phyloP scores from a whole-genome alignment of 148 eudicot genomes.

The Polygonum maritimum region DNA sequence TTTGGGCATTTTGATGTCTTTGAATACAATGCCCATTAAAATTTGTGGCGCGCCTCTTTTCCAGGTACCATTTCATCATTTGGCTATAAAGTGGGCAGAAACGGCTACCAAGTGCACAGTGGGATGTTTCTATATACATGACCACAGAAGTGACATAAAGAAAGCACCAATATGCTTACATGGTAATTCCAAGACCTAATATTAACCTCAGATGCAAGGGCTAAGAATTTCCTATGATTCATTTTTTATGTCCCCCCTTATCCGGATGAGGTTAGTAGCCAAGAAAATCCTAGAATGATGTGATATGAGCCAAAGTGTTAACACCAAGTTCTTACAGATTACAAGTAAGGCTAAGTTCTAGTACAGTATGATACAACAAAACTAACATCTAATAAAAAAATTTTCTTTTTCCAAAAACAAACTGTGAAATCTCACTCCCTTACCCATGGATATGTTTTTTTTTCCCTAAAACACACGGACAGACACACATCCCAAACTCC shows the following conservation, averaged over 20 bases:
- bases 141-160: not conserved
- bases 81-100: not conserved
- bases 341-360: no score
- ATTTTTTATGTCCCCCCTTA: not conserved
- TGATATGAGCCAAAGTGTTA: not conserved
- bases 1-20: conserved; percentile 4
- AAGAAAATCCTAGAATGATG: not conserved
- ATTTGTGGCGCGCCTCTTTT: not conserved
- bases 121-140: not conserved
- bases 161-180: not conserved
- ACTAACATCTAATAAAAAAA: not conserved
- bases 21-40: not conserved
- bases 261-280: not conserved
- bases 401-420: not conserved
- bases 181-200: not conserved
- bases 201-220: not conserved
- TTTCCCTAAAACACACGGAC: no score
- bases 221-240: not conserved
- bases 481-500: not conserved
- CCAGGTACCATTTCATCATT: not conserved
- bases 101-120: not conserved
- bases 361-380: not conserved
- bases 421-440: not conserved
- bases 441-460: not conserved
- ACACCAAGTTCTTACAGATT: not conserved